phyloP scores from a whole-genome alignment of 2,329 filamentous ascomycete genomes.

The Colletotrichum musae region DNA sequence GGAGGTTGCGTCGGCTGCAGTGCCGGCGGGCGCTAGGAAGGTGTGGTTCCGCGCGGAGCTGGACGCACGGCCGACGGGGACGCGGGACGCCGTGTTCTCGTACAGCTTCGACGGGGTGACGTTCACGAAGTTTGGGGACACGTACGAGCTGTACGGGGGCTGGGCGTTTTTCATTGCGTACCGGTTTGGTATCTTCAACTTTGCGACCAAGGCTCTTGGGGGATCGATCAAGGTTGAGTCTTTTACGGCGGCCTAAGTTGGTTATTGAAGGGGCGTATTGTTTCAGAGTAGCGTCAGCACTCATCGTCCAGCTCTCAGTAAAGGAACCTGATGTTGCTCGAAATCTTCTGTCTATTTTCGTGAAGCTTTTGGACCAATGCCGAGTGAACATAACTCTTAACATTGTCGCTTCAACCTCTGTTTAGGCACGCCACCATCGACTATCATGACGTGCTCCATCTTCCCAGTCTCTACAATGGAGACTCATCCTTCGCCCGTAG shows the following conservation, averaged over 20 bases:
- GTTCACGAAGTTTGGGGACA: slow-evolving; percentile 48
- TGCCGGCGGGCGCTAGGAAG: slow-evolving; percentile 41
- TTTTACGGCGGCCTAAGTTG: slow-evolving; percentile 41
- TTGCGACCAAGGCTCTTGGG: slow-evolving; percentile 59
- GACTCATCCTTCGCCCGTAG: no score
- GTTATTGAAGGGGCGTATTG: no score
- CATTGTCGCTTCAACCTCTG: no score
- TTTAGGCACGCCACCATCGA: no score
- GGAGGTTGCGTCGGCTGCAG: slow-evolving; percentile 42
- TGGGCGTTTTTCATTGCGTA: slow-evolving; percentile 66
- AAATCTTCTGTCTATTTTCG: no score
- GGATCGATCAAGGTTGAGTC: slow-evolving; percentile 53
- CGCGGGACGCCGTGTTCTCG: slow-evolving; percentile 42
- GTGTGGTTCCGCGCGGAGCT: slow-evolving; percentile 46
- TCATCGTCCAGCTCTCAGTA: no score
- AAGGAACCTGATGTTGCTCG: no score
- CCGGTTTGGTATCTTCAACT: slow-evolving; percentile 65
- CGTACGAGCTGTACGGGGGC: slow-evolving; percentile 54
- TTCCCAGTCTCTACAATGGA: no score
- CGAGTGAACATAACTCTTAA: no score
- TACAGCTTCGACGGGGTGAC: slow-evolving; percentile 47
- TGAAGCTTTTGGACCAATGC: no score
- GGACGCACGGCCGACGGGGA: slow-evolving; percentile 45
- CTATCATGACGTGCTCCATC: no score
- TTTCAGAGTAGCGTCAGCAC: no score